These are phyloP conservation scores for Blastobotrys aristatus DNA, from an alignment of 1,139 yeast species.

Conservation along the genomic window DNA sequence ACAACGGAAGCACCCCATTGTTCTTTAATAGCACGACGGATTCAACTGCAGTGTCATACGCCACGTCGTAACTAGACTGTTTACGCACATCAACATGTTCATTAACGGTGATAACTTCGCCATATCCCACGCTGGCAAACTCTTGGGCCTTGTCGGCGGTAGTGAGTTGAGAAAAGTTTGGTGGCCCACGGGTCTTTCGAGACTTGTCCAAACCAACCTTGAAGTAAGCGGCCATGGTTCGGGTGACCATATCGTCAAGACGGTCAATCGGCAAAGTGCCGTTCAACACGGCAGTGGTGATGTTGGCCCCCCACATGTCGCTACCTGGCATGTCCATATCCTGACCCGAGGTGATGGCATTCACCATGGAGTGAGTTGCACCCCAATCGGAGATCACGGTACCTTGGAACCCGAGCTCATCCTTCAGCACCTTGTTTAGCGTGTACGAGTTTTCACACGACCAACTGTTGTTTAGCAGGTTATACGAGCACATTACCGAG, in stretches of 20 bases:
- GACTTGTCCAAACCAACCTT: slow-evolving; percentile 8
- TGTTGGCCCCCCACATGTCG: slow-evolving; percentile 51
- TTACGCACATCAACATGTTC: slow-evolving; percentile 53
- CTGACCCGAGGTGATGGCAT: slow-evolving; percentile 53
- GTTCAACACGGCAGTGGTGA: slow-evolving; percentile 53
- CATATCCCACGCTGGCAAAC: slow-evolving; percentile 44
- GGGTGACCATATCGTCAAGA: slow-evolving; percentile 56
- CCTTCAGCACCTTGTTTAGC: slow-evolving; percentile 52
- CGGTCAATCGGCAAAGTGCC: slow-evolving; percentile 52
- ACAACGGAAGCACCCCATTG: slow-evolving; percentile 48
- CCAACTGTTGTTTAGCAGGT: slow-evolving; percentile 52
- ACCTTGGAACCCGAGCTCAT: slow-evolving; percentile 63
- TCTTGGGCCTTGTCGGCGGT: slow-evolving; percentile 50
- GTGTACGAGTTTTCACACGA: slow-evolving; percentile 59
- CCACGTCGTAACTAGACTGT: slow-evolving; percentile 43
- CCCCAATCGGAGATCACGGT: slow-evolving; percentile 66
- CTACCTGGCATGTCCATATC: slow-evolving; percentile 71
- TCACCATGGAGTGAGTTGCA: slow-evolving; percentile 51
- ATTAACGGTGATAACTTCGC: slow-evolving; percentile 51
- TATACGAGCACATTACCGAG: slow-evolving; percentile 59
- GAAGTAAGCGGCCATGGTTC: slow-evolving; percentile 56
- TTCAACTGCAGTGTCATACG: slow-evolving; percentile 53
- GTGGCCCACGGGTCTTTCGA: slow-evolving; percentile 32
- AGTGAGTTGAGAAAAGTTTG: slow-evolving; percentile 59
- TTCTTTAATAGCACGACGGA: slow-evolving; percentile 54